Percentiles rank a stretch among this genome's conserved stretches.
These are phyloP conservation scores for Cotoneaster glaucophyllus DNA, from an alignment of 306 rosid genomes.

Conservation along the genomic window DNA sequence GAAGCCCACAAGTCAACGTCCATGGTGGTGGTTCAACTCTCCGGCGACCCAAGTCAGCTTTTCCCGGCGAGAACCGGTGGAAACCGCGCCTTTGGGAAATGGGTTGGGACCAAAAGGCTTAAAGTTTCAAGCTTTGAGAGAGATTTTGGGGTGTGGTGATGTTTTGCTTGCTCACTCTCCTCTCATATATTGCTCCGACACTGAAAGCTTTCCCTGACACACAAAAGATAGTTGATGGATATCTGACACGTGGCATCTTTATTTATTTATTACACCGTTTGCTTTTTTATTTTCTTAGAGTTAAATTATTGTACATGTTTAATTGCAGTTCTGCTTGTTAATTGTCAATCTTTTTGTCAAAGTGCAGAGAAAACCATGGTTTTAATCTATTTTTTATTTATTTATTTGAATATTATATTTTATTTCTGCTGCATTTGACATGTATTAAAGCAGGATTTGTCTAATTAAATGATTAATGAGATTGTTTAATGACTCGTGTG, in stretches of 20 bases:
- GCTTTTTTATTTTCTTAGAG: background rate
- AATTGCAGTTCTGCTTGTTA: background rate
- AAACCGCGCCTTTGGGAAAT: background rate
- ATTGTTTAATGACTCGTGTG: background rate
- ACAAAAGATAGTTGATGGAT: slow-evolving; percentile 31
- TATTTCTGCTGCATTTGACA: background rate
- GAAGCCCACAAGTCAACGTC: slow-evolving; percentile 68
- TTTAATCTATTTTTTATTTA: background rate
- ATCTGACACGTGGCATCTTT: slow-evolving; percentile 31
- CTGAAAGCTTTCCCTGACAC: slow-evolving; percentile 42
- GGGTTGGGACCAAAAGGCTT: slow-evolving; percentile 8
- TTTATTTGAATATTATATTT: background rate
- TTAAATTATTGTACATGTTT: background rate
- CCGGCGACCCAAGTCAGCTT: slow-evolving; percentile 7
- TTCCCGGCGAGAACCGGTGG: slow-evolving; percentile 9
- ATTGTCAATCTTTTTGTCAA: background rate
- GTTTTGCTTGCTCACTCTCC: slow-evolving; percentile 25
- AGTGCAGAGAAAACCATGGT: background rate
- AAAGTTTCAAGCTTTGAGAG: background rate
- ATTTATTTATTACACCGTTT: background rate
- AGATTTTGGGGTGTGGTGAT: slow-evolving; percentile 14
- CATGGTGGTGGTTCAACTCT: slow-evolving; percentile 32
- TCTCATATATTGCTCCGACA: slow-evolving; percentile 28
- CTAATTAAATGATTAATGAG: background rate
- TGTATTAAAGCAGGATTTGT: background rate